These are phyloP conservation scores for Apiospora saccharicola DNA, from an alignment of 2,329 filamentous ascomycete genomes.

Conservation along the genomic window DNA sequence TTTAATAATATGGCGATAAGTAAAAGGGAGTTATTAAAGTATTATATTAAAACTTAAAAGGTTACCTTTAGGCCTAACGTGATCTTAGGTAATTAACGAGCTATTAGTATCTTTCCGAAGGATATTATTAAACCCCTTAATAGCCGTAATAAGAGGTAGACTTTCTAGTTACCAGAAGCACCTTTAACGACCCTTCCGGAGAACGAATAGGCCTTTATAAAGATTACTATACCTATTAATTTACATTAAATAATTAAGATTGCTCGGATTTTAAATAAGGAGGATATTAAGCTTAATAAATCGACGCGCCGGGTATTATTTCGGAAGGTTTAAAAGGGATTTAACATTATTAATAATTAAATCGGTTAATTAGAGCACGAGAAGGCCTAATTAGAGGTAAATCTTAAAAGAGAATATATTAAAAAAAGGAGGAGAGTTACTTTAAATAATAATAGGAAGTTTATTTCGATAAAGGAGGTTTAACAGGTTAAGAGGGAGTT, in stretches of 20 bases:
- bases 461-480: neutral
- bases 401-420: neutral
- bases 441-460: neutral
- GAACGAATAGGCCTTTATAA: neutral
- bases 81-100: neutral
- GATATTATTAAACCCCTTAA: neutral
- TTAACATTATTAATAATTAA: neutral
- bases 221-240: neutral
- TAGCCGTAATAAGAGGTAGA: neutral
- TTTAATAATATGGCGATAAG: neutral
- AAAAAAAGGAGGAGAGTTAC: neutral
- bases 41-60: neutral
- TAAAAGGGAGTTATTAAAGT: neutral
- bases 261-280: neutral
- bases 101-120: neutral
- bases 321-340: neutral
- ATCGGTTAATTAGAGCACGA: neutral
- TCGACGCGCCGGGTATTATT: neutral
- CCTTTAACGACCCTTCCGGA: neutral
- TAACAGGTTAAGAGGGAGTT: neutral
- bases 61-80: neutral
- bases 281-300: neutral
- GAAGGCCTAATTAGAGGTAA: neutral
- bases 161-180: neutral
- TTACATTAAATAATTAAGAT: neutral